Base-by-base conservation (phyloP, 805 yeast genomes). In the Saturnispora serradocipensis region DNA sequence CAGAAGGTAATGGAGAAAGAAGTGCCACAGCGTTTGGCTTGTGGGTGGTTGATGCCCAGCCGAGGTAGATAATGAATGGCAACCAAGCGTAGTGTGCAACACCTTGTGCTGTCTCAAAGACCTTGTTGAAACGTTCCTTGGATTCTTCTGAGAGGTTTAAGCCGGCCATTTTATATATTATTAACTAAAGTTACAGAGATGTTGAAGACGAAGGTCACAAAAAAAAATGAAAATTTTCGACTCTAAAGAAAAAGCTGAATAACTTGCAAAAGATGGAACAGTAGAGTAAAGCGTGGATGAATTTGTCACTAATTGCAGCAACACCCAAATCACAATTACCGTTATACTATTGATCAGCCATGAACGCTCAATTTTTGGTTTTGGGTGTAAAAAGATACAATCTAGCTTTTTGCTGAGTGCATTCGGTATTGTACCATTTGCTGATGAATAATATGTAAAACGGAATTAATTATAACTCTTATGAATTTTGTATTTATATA, bases 41-140 rank as follows among this genome's bases (percentile, higher is more conserved):
- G 69, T 84, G 85, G 52, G 88, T 76, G 57, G 91, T 82, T 60
- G 87, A 81, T 53, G 78, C 68, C 89, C 89, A 85, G 46, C 93
- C 99, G 61, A 93, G 74, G 75, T 93, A 93, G 65, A 93, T 75
- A 58, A 93, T 84, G 66, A 93, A 86, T 52, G 99, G 99, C 62
- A 93, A 84, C 88, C 96, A 93, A 45, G 98, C 97, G 71, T 89
- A 93, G 72, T 95, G 99, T 53, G 91, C 86, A 63, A 85, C 77
- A 49, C 88, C 86, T 67, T 88, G 87, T 58, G 96, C 82, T 61
- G 88, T 75, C 61, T 86, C 95, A 59, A 89, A 72, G 57, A 90
- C 72, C 68, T 84, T 88, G 67, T 83, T 72, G 69, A 93, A 79
- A 73, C 98, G 88, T 74, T 93, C 99, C 79, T 72, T 73, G 30